phyloP scores from a whole-genome alignment of 2,329 filamentous ascomycete genomes.

The Neonectria magnoliae region DNA sequence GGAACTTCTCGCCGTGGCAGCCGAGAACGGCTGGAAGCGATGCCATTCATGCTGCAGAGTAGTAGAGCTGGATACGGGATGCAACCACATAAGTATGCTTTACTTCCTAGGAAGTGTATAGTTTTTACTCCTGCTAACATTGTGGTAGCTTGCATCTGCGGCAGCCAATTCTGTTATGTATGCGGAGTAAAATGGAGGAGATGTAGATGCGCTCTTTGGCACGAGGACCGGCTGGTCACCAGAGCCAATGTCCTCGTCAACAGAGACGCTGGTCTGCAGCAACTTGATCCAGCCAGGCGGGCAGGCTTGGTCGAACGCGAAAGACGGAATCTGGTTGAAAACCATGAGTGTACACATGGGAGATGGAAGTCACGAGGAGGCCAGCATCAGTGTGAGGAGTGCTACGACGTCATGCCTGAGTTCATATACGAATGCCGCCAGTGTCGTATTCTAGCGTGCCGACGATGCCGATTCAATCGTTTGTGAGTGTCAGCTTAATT shows the following conservation, averaged over 20 bases:
- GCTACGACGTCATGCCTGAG: slow-evolving; percentile 47
- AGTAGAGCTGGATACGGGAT: slow-evolving; percentile 60
- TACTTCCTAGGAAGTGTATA: neutral
- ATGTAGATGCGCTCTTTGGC: slow-evolving; percentile 51
- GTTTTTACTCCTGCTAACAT: neutral
- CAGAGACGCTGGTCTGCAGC: slow-evolving; percentile 20
- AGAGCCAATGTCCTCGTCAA: slow-evolving; percentile 49
- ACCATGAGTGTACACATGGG: slow-evolving; percentile 53
- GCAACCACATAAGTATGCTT: slow-evolving; percentile 66
- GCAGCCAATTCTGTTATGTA: slow-evolving; percentile 58
- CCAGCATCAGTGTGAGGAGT: slow-evolving; percentile 54
- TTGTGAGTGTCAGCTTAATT: neutral
- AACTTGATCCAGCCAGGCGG: neutral
- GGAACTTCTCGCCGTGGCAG: slow-evolving; percentile 52
- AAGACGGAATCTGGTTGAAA: slow-evolving; percentile 19
- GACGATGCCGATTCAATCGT: slow-evolving; percentile 56
- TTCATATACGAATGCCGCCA: slow-evolving; percentile 60
- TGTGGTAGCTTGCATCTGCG: slow-evolving; percentile 55
- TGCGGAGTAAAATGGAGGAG: slow-evolving; percentile 56
- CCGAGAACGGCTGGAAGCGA: slow-evolving; percentile 57
- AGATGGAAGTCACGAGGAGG: slow-evolving; percentile 50
- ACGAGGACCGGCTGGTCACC: slow-evolving; percentile 45
- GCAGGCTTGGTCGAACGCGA: neutral
- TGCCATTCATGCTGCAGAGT: slow-evolving; percentile 57
- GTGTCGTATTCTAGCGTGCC: slow-evolving; percentile 58